Evolutionary conservation across 805 yeast genomes (phyloP).

Genomic region (Zygosaccharomyces pseudorouxii): DNA sequence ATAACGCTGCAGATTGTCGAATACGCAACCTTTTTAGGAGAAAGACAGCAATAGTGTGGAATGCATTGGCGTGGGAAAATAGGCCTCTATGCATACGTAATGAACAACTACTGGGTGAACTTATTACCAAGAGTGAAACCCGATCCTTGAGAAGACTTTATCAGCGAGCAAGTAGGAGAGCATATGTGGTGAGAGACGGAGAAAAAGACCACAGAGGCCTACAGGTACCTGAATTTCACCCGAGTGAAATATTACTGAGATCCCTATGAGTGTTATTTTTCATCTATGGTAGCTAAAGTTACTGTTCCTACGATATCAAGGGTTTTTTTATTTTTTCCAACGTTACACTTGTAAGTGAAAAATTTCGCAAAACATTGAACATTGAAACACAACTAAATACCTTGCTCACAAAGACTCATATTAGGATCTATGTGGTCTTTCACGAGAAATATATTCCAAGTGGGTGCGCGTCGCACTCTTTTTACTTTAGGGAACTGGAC

Average conservation of each 20-base stretch:
- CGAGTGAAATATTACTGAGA: conserved; percentile 9
- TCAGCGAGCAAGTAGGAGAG: conserved; percentile 19
- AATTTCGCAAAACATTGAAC: neutral
- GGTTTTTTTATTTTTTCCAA: neutral
- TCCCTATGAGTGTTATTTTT: conserved; percentile 4
- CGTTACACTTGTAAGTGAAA: neutral
- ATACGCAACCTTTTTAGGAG: conserved; percentile 18
- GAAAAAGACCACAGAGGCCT: conserved; percentile 1
- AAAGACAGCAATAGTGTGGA: conserved; percentile 18
- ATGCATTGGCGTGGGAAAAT: conserved; percentile 20
- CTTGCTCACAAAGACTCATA: neutral
- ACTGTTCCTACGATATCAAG: neutral
- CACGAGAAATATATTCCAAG: conserved; percentile 12
- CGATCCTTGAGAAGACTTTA: conserved; percentile 16
- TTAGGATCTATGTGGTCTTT: conserved; percentile 15
- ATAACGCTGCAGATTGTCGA: conserved; percentile 19
- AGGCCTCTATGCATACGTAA: conserved; percentile 13
- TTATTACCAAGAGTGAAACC: conserved; percentile 7
- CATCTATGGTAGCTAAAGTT: neutral
- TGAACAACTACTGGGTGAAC: conserved; percentile 14
- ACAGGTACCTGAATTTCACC: neutral
- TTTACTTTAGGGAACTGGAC: conserved; percentile 19
- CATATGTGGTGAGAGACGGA: conserved; percentile 14
- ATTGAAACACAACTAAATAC: neutral
- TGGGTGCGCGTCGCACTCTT: conserved; percentile 15